Percentiles rank a stretch among this genome's conserved stretches.
phyloP scores from a whole-genome alignment of 2,329 filamentous ascomycete species.

The Penicillium crustosum region DNA sequence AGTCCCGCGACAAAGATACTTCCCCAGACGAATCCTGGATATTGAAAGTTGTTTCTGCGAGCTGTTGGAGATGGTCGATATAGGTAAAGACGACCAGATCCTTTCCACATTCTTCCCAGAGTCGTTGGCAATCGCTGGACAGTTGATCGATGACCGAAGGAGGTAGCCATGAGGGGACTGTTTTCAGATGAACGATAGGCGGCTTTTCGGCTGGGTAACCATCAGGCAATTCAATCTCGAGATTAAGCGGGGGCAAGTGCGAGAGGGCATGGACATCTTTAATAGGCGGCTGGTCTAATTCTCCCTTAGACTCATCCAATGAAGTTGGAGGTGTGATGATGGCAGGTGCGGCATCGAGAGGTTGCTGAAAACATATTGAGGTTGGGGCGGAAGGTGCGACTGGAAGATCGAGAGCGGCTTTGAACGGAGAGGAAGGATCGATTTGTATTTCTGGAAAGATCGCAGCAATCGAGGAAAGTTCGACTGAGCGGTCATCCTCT shows the following conservation, averaged over 20 bases:
- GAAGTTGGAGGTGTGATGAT: constrained; percentile 46
- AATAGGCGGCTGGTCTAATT: constrained; percentile 18
- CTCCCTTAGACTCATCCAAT: constrained; percentile 34
- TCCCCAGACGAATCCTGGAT: constrained; percentile 43
- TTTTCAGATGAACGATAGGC: constrained; percentile 52
- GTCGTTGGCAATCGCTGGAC: constrained; percentile 45
- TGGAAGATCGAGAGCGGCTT: constrained; percentile 55
- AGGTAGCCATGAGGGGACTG: constrained; percentile 56
- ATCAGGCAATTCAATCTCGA: constrained; percentile 54
- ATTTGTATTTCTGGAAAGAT: constrained; percentile 62
- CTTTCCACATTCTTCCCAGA: constrained; percentile 62
- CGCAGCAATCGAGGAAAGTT: constrained; percentile 59
- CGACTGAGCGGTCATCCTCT: constrained; percentile 60
- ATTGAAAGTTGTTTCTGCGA: constrained; percentile 56
- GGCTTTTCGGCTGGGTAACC: constrained; percentile 57
- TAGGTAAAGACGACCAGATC: constrained; percentile 60
- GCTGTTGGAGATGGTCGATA: constrained; percentile 60
- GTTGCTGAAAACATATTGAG: constrained; percentile 44
- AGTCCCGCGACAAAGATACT: constrained; percentile 49
- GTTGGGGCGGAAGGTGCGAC: constrained; percentile 57
- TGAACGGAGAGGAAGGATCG: constrained; percentile 48
- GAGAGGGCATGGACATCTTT: constrained; percentile 50
- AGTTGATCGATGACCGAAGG: constrained; percentile 46
- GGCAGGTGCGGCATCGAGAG: constrained; percentile 35
- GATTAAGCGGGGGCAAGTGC: constrained; percentile 57